Conservation (phyloP, 805 yeast species). For the Monosporozyma siamensis region DNA sequence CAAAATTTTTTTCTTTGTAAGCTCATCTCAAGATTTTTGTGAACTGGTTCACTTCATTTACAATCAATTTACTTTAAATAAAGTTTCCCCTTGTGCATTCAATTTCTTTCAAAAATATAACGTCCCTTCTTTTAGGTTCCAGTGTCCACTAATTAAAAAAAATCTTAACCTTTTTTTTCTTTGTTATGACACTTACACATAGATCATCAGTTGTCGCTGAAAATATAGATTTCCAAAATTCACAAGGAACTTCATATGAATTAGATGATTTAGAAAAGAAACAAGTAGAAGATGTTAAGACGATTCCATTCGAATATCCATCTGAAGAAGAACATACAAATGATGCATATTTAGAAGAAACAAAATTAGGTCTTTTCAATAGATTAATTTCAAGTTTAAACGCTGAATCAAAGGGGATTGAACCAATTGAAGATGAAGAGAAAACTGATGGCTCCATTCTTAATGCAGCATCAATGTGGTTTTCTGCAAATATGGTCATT, state of each 20-base stretch:
- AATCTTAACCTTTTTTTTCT: background rate
- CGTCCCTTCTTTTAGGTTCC: background rate
- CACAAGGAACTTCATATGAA: slow-evolving; percentile 3
- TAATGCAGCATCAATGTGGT: slow-evolving; percentile 82
- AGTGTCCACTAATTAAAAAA: background rate
- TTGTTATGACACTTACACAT: slow-evolving; percentile 6
- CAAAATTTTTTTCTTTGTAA: no score
- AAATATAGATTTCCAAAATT: slow-evolving; percentile 1
- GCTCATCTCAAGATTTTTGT: no score
- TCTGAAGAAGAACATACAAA: slow-evolving; percentile 6
- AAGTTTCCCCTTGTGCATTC: no score
- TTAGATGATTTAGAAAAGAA: slow-evolving; percentile 7
- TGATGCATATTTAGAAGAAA: slow-evolving; percentile 12
- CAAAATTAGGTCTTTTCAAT: slow-evolving; percentile 14
- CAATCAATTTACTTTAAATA: no score
- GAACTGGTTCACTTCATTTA: no score
- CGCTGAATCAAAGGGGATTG: slow-evolving; percentile 69
- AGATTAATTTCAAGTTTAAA: slow-evolving; percentile 21
- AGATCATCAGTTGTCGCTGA: slow-evolving; percentile 7
- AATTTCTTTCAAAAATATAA: no score
- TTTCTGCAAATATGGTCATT: slow-evolving; percentile 80
- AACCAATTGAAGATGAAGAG: slow-evolving; percentile 70
- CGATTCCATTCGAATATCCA: slow-evolving; percentile 1
- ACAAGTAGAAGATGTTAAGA: slow-evolving; percentile 6
- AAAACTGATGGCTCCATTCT: slow-evolving; percentile 53